Evolutionary conservation across 176 grass and related monocot genomes (phyloP), one percentile per base, ranked within the genome.

Genomic region (Puccinellia tenuiflora): DNA sequence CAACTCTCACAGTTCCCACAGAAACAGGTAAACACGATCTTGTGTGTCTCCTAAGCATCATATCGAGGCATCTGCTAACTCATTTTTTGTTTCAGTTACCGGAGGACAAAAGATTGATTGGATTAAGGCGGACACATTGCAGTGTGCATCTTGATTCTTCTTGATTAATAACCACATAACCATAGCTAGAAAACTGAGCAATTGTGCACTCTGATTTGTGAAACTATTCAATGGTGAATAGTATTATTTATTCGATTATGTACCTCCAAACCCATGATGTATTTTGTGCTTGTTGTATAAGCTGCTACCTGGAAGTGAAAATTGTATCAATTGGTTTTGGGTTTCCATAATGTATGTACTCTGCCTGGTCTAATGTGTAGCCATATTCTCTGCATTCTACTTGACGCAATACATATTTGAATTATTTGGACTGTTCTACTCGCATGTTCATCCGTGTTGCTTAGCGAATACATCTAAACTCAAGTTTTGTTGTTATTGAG

Each of bases 1-100:
- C 89, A 86, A 29, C 86, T 95, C 28, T 87, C 92, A 2, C 73
- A 88, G 35, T 93, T 90, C 35, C 37, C 22, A 79, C 21, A 70
- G 46, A 73, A 87, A 38, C 73, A 89, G 82, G 82, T 81, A 79
- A 80, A 30, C 30, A 2, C 0, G 2, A 21, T 21, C 4, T 35
- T 17, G 3, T 21, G 15, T 21, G 24, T 28, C 12, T 11, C 28
- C 6, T n/a, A 55, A 42, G 39, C 48, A 26, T 68, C 46, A 28
- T 71, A n/a, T 15, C 34, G 39, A 26, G 28, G 17, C 5, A 55
- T 85, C 65, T 6, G 17, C 15, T 71, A 34, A 75, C 35, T 43
- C 35, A 6, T 30, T 5, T 46, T 34, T 77, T 79, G 38, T 83
- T 51, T 54, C 82, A 94, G 92, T 48, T 29, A 51, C 72, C 55